These are phyloP conservation scores for Corchorus capsularis DNA, from an alignment of 345 rosid species.

Conservation along the genomic window DNA sequence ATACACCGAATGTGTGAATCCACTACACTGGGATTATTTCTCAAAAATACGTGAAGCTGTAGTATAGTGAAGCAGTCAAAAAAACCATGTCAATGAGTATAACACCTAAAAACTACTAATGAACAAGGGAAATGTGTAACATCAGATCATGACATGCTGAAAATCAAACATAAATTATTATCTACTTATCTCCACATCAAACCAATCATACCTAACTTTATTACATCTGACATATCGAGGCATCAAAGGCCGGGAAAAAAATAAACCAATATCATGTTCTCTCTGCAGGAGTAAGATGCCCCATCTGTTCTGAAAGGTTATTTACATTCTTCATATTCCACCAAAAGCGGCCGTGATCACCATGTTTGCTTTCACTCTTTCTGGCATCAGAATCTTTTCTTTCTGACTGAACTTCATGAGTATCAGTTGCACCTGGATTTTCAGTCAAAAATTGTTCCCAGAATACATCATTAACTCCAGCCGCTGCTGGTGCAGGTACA, in stretches of 20 bases:
- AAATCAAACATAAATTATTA: constrained; percentile 7
- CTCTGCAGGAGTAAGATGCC: constrained; percentile 82
- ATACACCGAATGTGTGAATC: not conserved
- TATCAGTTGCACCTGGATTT: constrained; percentile 77
- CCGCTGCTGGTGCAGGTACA: constrained; percentile 34
- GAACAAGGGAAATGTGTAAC: not conserved
- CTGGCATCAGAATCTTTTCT: constrained; percentile 59
- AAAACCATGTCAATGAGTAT: not conserved
- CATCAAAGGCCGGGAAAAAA: constrained; percentile 27
- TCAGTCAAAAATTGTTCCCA: constrained; percentile 98
- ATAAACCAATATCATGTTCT: constrained; percentile 50
- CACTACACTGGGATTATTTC: not conserved
- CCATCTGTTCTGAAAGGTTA: constrained; percentile 77
- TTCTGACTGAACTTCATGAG: constrained; percentile 75
- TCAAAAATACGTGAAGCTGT: not conserved
- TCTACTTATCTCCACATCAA: constrained; percentile 21
- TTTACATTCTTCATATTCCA: constrained; percentile 68
- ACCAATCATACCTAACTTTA: constrained; percentile 28
- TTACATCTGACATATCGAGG: constrained; percentile 21
- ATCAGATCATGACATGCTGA: not conserved
- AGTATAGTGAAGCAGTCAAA: not conserved
- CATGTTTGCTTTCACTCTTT: constrained; percentile 46
- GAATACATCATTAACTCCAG: constrained; percentile 86
- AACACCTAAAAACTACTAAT: constrained; percentile 3
- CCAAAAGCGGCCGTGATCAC: constrained; percentile 60